Conservation (phyloP, 768 basidiomycete genomes). For the Russula compacta region DNA sequence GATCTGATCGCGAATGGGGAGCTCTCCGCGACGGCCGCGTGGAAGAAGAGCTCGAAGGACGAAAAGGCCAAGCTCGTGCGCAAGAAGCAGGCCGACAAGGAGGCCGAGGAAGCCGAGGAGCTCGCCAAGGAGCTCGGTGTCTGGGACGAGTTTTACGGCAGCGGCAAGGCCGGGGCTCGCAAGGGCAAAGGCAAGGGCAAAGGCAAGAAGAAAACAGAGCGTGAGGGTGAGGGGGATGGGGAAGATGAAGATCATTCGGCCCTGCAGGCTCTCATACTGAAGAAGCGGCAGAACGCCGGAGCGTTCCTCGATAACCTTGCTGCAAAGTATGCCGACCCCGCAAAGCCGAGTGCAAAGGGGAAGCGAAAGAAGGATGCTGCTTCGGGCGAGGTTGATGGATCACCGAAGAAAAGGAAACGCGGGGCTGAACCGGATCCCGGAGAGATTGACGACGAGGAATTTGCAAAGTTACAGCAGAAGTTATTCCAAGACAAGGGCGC, state of each 20-base stretch:
- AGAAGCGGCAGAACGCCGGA: conserved; percentile 61
- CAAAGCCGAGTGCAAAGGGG: conserved; percentile 30
- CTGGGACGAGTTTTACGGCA: conserved; percentile 90
- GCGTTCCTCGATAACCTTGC: conserved; percentile 69
- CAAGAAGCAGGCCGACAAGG: conserved; percentile 64
- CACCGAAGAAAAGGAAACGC: conserved; percentile 41
- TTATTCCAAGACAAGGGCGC: conserved; percentile 37
- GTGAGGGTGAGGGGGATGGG: conserved; percentile 35
- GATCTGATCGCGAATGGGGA: conserved; percentile 52
- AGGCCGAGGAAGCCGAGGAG: conserved; percentile 77
- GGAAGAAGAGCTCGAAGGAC: conserved; percentile 69
- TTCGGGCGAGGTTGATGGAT: conserved; percentile 32
- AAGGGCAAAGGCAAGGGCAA: conserved; percentile 40
- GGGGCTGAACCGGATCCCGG: conserved; percentile 33
- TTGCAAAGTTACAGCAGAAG: conserved; percentile 49
- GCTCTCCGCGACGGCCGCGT: conserved; percentile 46
- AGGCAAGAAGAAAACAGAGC: conserved; percentile 39
- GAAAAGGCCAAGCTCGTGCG: conserved; percentile 69
- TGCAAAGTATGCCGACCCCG: conserved; percentile 55
- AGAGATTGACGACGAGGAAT: conserved; percentile 60
- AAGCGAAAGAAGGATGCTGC: conserved; percentile 36
- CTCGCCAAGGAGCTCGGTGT: conserved; percentile 83
- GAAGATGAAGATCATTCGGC: conserved; percentile 63
- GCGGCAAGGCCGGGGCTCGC: conserved; percentile 54
- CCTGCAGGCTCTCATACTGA: conserved; percentile 74